These are phyloP conservation scores for Suillus placidus DNA, from an alignment of 768 basidiomycete genomes.

Conservation along the genomic window DNA sequence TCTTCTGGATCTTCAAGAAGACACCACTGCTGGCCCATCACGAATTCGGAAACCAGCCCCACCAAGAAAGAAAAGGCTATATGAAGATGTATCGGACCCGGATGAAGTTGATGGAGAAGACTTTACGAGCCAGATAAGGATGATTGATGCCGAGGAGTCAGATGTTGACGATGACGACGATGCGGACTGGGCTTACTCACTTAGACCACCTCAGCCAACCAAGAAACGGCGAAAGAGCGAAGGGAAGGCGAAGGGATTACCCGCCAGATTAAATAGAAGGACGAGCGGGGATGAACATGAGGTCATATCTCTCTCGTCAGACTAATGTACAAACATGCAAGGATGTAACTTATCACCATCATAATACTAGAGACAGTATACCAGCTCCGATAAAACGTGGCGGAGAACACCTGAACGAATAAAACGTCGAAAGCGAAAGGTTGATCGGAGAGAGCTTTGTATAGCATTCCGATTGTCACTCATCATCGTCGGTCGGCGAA, in stretches of 20 bases:
- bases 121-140: conserved; percentile 22
- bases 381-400: conserved; percentile 5
- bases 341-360: conserved; percentile 6
- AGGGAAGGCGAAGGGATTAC: conserved; percentile 15
- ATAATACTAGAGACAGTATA: conserved; percentile 7
- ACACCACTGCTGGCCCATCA: conserved; percentile 12
- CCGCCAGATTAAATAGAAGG: conserved; percentile 17
- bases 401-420: conserved; percentile 1
- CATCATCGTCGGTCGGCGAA: conserved; percentile 34
- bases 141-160: conserved; percentile 17
- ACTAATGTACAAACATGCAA: conserved; percentile 28
- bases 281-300: conserved; percentile 36
- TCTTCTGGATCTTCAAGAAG: not conserved
- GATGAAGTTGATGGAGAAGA: conserved; percentile 23
- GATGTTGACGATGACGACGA: conserved; percentile 28
- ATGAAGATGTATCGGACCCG: conserved; percentile 18
- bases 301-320: conserved; percentile 51
- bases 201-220: conserved; percentile 21
- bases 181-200: conserved; percentile 39
- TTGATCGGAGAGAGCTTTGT: not conserved
- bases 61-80: conserved; percentile 18
- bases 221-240: conserved; percentile 27
- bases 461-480: conserved; percentile 2
- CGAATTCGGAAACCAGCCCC: conserved; percentile 7
- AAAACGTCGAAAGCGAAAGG: not conserved